These are phyloP conservation scores for Ascochyta lentis DNA, from an alignment of 2,329 filamentous ascomycete species.

Conservation along the genomic window DNA sequence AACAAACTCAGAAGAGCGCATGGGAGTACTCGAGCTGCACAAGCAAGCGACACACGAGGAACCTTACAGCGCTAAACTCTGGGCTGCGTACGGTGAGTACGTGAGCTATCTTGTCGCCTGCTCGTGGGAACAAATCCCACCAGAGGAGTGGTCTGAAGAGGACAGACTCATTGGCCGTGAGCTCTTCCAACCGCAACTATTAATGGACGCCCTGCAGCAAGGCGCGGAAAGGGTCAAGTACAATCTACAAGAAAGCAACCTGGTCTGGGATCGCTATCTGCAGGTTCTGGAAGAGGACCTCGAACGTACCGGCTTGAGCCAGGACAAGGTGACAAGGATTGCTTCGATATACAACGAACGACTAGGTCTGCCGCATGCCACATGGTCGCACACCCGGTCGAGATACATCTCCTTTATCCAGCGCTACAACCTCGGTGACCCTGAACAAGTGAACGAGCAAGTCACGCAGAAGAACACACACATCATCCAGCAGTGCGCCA, in stretches of 20 bases:
- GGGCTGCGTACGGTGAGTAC: constrained; percentile 80
- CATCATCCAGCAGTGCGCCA: constrained; percentile 68
- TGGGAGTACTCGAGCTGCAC: constrained; percentile 74
- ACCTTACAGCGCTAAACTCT: constrained; percentile 74
- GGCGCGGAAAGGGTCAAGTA: constrained; percentile 75
- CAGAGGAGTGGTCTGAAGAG: constrained; percentile 64
- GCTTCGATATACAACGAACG: constrained; percentile 74
- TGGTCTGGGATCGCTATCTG: constrained; percentile 81
- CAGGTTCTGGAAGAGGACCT: constrained; percentile 74
- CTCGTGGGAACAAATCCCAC: constrained; percentile 62
- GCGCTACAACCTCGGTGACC: constrained; percentile 72
- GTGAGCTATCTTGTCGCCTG: constrained; percentile 74
- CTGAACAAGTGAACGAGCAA: constrained; percentile 75
- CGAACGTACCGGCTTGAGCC: constrained; percentile 59
- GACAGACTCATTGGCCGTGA: constrained; percentile 73
- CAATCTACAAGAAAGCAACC: constrained; percentile 76
- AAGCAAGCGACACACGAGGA: constrained; percentile 74
- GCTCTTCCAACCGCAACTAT: constrained; percentile 71
- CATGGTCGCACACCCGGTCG: constrained; percentile 77
- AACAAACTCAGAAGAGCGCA: constrained; percentile 68
- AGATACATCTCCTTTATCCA: constrained; percentile 77
- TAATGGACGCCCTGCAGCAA: constrained; percentile 73
- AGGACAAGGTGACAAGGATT: constrained; percentile 67
- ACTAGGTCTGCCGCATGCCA: constrained; percentile 73
- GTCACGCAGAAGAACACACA: constrained; percentile 68